Evolutionary conservation across 1,284 basidiomycete genomes (phyloP).

Genomic region (Golubevia pallescens): DNA sequence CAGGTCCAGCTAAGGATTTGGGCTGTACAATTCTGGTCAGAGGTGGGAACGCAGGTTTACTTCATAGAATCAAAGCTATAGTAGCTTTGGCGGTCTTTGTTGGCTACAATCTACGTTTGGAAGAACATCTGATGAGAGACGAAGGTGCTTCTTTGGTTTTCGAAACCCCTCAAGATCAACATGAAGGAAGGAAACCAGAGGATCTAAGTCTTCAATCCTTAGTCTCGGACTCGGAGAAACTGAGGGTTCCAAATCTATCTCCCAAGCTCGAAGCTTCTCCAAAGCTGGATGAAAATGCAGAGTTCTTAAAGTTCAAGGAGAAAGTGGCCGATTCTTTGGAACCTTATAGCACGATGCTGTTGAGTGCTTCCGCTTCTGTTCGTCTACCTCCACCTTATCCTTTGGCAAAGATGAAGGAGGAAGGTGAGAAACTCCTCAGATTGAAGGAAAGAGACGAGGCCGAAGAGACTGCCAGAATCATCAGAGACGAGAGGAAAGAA

Average conservation of each 20-base stretch:
- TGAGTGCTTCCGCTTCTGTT: conserved; percentile 87
- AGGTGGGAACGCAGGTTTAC: conserved; percentile 80
- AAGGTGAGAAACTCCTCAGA: conserved; percentile 76
- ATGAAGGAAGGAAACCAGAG: neutral
- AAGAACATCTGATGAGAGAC: conserved; percentile 93
- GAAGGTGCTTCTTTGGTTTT: conserved; percentile 66
- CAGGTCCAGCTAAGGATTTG: conserved; percentile 87
- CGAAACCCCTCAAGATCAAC: neutral
- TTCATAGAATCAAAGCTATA: conserved; percentile 87
- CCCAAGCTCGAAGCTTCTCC: conserved; percentile 13
- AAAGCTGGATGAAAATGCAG: conserved; percentile 71
- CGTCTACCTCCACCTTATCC: conserved; percentile 88
- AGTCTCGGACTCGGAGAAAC: conserved; percentile 10
- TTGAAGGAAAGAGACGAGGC: conserved; percentile 81
- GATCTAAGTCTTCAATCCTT: conserved; percentile 22
- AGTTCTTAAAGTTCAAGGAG: conserved; percentile 59
- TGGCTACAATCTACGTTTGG: conserved; percentile 86
- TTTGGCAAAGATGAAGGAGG: conserved; percentile 81
- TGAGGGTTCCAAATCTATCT: conserved; percentile 13
- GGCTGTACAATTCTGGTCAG: conserved; percentile 92
- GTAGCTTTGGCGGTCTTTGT: conserved; percentile 89
- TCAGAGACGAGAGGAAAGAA: conserved; percentile 73
- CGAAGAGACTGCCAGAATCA: conserved; percentile 72
- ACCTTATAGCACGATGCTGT: conserved; percentile 81
- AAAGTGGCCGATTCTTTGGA: conserved; percentile 71